phyloP scores from a whole-genome alignment of 2,329 filamentous ascomycete genomes.

The Plectosphaerella sp. region DNA sequence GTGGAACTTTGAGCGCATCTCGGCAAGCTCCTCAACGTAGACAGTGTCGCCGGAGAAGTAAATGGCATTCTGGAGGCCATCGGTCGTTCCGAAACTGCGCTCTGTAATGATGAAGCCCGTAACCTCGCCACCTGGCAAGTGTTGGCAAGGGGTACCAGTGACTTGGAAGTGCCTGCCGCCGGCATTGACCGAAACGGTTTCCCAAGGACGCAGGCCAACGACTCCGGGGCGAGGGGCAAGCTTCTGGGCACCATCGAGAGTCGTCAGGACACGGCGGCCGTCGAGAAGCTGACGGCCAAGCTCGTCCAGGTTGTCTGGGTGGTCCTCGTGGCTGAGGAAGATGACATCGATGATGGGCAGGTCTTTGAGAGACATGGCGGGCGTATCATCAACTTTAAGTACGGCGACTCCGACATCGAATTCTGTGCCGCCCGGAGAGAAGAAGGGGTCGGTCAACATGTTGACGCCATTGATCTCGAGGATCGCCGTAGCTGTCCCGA shows the following conservation, averaged over 20 bases:
- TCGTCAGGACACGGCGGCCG: conserved; percentile 40
- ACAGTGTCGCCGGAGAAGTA: conserved; percentile 47
- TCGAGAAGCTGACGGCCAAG: conserved; percentile 39
- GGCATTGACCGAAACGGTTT: conserved; percentile 18
- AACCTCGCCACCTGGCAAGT: conserved; percentile 37
- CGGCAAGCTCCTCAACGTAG: conserved; percentile 33
- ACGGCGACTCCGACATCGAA: conserved; percentile 10
- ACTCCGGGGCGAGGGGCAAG: conserved; percentile 37
- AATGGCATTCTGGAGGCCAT: conserved; percentile 37
- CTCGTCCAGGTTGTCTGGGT: conserved; percentile 43
- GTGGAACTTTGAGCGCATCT: conserved; percentile 28
- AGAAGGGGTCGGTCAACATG: conserved; percentile 41
- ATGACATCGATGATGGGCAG: conserved; percentile 43
- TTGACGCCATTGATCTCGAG: conserved; percentile 34
- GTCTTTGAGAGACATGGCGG: conserved; percentile 28
- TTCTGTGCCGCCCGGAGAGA: conserved; percentile 28
- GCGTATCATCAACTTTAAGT: conserved; percentile 6
- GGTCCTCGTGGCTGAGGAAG: conserved; percentile 45
- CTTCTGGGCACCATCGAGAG: conserved; percentile 36
- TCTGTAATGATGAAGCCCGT: conserved; percentile 37
- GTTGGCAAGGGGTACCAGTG: conserved; percentile 36
- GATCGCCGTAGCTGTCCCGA: conserved; percentile 45
- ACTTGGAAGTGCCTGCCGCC: conserved; percentile 29
- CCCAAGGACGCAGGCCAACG: conserved; percentile 31
- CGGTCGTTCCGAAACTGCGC: conserved; percentile 27